Conservation (phyloP, 2,329 filamentous ascomycete species). For the Plenodomus tracheiphilus region DNA sequence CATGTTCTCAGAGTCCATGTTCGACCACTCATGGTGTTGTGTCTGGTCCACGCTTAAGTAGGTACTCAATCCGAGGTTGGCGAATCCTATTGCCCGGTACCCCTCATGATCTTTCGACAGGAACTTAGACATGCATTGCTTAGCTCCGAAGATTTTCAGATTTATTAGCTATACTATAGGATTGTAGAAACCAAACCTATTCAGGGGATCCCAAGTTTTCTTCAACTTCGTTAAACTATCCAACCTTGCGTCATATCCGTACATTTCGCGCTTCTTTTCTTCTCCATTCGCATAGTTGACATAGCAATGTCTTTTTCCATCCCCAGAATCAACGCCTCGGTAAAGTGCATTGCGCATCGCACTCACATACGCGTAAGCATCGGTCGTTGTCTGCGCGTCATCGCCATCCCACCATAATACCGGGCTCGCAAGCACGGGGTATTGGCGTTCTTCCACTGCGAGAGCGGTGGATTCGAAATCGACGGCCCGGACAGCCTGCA, state of each 20-base stretch:
- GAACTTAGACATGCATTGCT: too few relatives aligned
- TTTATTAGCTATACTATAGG: constrained; percentile 22
- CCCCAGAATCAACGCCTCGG: constrained; percentile 8
- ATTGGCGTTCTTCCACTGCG: constrained; percentile 36
- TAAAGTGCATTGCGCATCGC: constrained; percentile 17
- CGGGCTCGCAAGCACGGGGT: constrained; percentile 24
- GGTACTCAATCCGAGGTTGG: too few relatives aligned
- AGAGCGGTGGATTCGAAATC: constrained; percentile 13
- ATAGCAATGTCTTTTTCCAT: constrained; percentile 27
- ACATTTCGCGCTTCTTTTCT: constrained; percentile 30
- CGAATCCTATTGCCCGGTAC: too few relatives aligned
- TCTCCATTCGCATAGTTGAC: constrained; percentile 41
- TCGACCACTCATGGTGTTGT: too few relatives aligned
- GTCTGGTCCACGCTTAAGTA: too few relatives aligned
- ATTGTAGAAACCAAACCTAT: constrained; percentile 33
- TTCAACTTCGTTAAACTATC: constrained; percentile 34
- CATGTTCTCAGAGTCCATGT: too few relatives aligned
- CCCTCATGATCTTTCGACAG: too few relatives aligned
- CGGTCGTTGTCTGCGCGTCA: constrained; percentile 6
- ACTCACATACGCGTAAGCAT: constrained; percentile 12
- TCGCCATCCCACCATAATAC: constrained; percentile 21
- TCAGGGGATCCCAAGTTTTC: constrained; percentile 31
- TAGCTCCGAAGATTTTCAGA: too few relatives aligned
- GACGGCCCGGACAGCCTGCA: constrained; percentile 17
- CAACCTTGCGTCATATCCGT: constrained; percentile 35